phyloP scores from a whole-genome alignment of 352 stramenopile species.

The Phytophthora idaei region DNA sequence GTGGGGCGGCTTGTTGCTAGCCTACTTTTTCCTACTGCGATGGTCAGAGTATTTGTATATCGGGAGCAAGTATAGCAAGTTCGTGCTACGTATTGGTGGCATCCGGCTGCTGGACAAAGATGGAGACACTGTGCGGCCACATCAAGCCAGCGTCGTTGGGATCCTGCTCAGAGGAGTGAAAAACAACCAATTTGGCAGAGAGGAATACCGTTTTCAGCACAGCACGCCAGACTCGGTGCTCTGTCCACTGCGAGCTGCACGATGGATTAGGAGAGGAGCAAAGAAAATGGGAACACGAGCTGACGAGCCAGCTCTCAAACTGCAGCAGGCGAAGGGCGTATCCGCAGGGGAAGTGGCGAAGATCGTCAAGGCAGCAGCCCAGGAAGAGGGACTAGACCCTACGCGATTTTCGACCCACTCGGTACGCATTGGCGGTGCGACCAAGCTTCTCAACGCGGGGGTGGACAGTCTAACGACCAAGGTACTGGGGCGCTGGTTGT shows the following conservation, averaged over 20 bases:
- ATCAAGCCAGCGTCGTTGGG: background rate
- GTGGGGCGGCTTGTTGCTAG: conserved; percentile 16
- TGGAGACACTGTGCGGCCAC: too few species aligned
- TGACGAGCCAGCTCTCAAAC: background rate
- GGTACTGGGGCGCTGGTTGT: background rate
- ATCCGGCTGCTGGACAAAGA: background rate
- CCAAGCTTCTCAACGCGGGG: background rate
- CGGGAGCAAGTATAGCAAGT: background rate
- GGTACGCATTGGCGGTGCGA: background rate
- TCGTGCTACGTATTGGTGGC: background rate
- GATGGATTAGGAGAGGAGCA: background rate
- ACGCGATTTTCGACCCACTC: background rate
- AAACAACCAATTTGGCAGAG: background rate
- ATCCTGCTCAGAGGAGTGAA: background rate
- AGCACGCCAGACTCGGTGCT: background rate
- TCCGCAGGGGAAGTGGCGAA: background rate
- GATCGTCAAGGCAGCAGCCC: background rate
- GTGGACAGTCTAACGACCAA: too few species aligned
- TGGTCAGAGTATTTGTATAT: conserved; percentile 19
- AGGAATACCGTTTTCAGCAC: background rate
- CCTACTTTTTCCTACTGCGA: conserved; percentile 17
- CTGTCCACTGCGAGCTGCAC: background rate
- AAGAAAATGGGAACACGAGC: background rate
- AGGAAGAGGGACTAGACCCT: background rate
- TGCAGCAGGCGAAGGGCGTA: background rate